Base-by-base conservation (phyloP, 164 flowering plant species). In the Hamamelis virginiana region DNA sequence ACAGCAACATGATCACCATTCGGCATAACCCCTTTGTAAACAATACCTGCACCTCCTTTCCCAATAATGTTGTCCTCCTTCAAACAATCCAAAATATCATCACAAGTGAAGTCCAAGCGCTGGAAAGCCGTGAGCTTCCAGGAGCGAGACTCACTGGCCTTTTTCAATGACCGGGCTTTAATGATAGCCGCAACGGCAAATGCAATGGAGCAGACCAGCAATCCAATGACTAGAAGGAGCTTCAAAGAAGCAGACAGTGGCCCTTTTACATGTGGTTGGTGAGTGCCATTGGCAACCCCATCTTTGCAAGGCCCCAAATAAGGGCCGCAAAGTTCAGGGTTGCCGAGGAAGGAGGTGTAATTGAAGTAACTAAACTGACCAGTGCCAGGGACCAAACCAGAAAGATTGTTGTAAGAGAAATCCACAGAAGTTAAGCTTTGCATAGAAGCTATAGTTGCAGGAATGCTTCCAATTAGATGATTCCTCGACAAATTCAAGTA, bases 341-440 rank as follows among this genome's bases (percentile, higher is more conserved):
- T 96, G 2, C 99, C 99, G 55, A 87, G 58, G 72, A 96, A 96
- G 0, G 96, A 91, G 1, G 96, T 90, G 68, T 82, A 82, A 64
- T 96, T 96, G 83, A 96, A 93, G 88, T 89, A 93, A 77, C 95
- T 90, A 72, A 96, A 96, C 78, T 96, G 98, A 64, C 99, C 98
- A 43, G 91, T 83, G 0, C 85, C 94, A 1, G 98, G 99, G 57
- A 96, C 96, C 75, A 89, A 74, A 62, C 99, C 99, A 47, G 96
- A 85, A 27, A 96, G 85, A 71, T 93, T 88, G 76, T 96, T 96
- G 61, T 89, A 92, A 0, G 97, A 91, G 59, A 96, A 93, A 84
- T 96, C 98, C 23, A 88, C 97, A 3, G 94, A 81, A 15, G 98
- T 93, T 53, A 96, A 81, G 78, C 99, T 96, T 72, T 93, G 97